These are phyloP conservation scores for Papiliotrema terrestris DNA, from an alignment of 1,284 basidiomycete genomes.

Conservation along the genomic window DNA sequence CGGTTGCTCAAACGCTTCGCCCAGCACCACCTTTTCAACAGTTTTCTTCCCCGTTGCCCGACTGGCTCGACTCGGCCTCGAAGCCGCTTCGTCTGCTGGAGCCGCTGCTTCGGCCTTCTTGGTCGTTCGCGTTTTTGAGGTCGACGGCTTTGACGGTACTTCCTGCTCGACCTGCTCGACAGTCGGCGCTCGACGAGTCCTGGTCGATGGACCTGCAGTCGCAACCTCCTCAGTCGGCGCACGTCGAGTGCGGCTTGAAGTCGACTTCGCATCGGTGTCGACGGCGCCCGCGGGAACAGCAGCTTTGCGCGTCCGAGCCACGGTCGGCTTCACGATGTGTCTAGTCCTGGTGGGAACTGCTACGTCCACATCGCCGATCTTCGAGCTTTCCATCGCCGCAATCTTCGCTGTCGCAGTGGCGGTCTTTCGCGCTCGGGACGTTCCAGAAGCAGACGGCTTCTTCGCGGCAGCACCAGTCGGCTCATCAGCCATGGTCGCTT, in stretches of 20 bases:
- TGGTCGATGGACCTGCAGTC: background rate
- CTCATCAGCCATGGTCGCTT: constrained; percentile 5
- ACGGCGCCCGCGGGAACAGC: background rate
- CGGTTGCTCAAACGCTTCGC: background rate
- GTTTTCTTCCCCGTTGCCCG: background rate
- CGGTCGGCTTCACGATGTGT: background rate
- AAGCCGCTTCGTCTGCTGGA: background rate
- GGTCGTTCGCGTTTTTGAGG: background rate
- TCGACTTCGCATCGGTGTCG: background rate
- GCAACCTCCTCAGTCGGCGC: background rate
- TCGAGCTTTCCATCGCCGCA: background rate
- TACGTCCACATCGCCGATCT: background rate
- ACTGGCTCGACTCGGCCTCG: background rate
- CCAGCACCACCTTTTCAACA: background rate
- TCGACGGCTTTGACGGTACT: background rate
- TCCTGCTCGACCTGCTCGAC: background rate
- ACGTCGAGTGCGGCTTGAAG: background rate
- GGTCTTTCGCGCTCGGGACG: background rate
- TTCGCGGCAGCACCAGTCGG: background rate
- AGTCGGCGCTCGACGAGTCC: background rate
- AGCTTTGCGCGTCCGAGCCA: background rate
- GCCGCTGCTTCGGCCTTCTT: background rate
- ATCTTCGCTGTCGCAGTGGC: background rate
- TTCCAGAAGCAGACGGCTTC: background rate
- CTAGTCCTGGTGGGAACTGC: background rate